phyloP scores from a whole-genome alignment of 2,329 filamentous ascomycete species.

The Emergomyces orientalis region DNA sequence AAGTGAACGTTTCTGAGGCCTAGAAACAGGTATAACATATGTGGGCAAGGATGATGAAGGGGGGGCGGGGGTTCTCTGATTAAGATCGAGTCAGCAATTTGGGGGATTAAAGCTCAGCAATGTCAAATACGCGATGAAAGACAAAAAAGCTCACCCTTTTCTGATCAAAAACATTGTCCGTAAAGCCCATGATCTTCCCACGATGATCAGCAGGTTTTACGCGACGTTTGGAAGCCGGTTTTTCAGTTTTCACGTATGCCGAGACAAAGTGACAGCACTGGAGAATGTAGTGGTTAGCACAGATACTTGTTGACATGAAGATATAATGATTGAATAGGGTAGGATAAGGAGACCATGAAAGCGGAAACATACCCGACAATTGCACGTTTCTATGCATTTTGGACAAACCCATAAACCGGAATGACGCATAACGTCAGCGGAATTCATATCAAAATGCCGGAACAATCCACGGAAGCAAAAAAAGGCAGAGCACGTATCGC shows the following conservation, averaged over 20 bases:
- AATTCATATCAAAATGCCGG: slow-evolving; percentile 29
- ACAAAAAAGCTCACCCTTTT: slow-evolving; percentile 20
- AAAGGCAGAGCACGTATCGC: slow-evolving; percentile 27
- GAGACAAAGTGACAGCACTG: slow-evolving; percentile 28
- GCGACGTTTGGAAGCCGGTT: slow-evolving; percentile 25
- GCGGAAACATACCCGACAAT: slow-evolving; percentile 21
- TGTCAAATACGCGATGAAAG: not conserved
- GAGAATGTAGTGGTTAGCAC: not conserved
- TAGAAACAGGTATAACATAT: slow-evolving; percentile 7
- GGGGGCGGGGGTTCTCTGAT: slow-evolving; percentile 11
- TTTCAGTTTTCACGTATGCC: slow-evolving; percentile 28
- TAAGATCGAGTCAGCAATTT: not conserved
- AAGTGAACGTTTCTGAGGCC: slow-evolving; percentile 13
- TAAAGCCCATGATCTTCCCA: slow-evolving; percentile 28
- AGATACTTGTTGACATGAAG: not conserved
- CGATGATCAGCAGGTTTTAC: slow-evolving; percentile 27
- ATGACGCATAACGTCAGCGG: slow-evolving; percentile 24
- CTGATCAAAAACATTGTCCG: slow-evolving; percentile 32
- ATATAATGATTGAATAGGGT: not conserved
- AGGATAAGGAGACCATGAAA: not conserved
- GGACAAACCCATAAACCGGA: slow-evolving; percentile 26
- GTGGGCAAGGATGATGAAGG: slow-evolving; percentile 6
- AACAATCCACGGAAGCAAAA: slow-evolving; percentile 31
- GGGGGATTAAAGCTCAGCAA: not conserved
- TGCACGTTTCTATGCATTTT: slow-evolving; percentile 28